Evolutionary conservation across 2,329 filamentous ascomycete genomes (phyloP), one percentile per base, ranked within the genome.

Genomic region (Botrytis aclada): DNA sequence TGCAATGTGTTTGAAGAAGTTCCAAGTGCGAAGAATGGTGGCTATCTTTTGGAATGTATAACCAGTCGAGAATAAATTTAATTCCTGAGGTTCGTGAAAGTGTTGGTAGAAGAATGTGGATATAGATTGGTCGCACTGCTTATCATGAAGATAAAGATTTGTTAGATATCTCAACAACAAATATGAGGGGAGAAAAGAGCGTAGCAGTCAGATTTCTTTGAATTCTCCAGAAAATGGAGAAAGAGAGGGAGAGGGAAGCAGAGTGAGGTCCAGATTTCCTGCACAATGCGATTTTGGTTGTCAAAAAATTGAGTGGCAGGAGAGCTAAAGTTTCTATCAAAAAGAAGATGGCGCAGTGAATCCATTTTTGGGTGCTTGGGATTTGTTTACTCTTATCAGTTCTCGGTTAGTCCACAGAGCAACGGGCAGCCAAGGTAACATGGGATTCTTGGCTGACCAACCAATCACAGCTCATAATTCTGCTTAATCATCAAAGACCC

Each of bases 1-100:
- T 75, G 65, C 65, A 73, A 73, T 43, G 70, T 74, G 62, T 70
- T n/a, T 65, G 47, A 67, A 63, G 70, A 72, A 71, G 66, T 75
- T 74, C 72, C 64, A 74, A 62, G 60, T 16, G 45, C 45, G 25
- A 77, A 73, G 73, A 78, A 77, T 79, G 77, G 29, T 51, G 45
- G 14, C n/a, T 66, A 22, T 66, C 32, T 22, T 43, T 25, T 39
- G 70, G 61, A 71, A 64, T 64, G 58, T 64, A 70, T 37, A 29
- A 14, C 54, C 14, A 32, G 37, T 41, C 64, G 29, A n/a, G 29
- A 58, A 54, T 54, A 18, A 4, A 4, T n/a, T 51, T n/a, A 47
- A 67, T 37, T 72, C 45, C 47, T 66, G 58, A 29, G 22, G 45
- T 60, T 63, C 39, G 58, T 70, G 41, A 63, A 39, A 64, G 39